phyloP scores from a whole-genome alignment of 805 yeast species.

The Lipomyces chichibuensis region DNA sequence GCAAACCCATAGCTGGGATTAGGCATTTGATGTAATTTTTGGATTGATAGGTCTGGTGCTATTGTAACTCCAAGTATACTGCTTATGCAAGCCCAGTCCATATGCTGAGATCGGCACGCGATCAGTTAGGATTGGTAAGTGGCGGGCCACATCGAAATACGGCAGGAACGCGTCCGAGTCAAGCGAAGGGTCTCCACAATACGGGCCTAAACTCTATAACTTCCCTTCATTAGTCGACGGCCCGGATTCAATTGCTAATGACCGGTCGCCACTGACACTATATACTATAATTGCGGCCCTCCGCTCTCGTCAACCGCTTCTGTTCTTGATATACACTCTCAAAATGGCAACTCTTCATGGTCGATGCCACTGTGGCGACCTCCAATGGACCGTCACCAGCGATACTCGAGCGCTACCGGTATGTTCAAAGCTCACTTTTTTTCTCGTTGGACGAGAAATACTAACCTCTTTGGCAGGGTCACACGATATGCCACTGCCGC shows the following conservation, averaged over 20 bases:
- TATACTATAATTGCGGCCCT: not conserved
- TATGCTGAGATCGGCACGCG: no score
- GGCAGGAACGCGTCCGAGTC: not conserved
- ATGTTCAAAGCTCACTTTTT: constrained; percentile 3
- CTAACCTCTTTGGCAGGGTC: constrained; percentile 16
- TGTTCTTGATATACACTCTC: not conserved
- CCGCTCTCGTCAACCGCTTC: not conserved
- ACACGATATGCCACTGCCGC: constrained; percentile 34
- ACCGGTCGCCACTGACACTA: not conserved
- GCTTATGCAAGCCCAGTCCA: no score
- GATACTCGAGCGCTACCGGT: constrained; percentile 27
- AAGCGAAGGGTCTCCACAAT: not conserved
- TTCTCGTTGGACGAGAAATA: not conserved
- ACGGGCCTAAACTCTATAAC: not conserved
- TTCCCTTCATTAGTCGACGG: not conserved
- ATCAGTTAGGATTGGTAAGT: no score
- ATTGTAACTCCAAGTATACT: no score
- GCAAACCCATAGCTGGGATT: no score
- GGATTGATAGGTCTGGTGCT: no score
- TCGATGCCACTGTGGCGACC: constrained; percentile 34
- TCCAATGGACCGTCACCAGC: constrained; percentile 34
- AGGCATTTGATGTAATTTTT: no score
- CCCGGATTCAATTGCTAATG: not conserved
- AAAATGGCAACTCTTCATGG: constrained; percentile 30
- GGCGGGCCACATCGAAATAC: not conserved